phyloP scores from a whole-genome alignment of 768 basidiomycete genomes.

The Boletus bicolor region DNA sequence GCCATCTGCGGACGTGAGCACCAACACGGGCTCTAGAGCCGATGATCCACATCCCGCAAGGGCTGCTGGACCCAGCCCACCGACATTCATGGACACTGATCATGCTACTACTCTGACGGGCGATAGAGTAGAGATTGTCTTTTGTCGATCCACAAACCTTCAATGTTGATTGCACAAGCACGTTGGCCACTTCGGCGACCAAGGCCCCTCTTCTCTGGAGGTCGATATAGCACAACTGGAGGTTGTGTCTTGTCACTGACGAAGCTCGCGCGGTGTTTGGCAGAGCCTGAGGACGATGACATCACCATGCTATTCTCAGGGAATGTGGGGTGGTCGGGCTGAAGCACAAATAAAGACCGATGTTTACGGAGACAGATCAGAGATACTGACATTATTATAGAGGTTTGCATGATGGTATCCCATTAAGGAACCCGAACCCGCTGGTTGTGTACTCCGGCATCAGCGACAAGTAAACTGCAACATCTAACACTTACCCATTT shows the following conservation, averaged over 20 bases:
- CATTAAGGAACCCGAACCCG: background rate
- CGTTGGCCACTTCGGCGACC: background rate
- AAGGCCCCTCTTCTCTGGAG: background rate
- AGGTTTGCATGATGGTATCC: background rate
- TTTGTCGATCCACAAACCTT: constrained; percentile 6
- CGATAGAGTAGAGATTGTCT: background rate
- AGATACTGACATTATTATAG: background rate
- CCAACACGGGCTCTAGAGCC: background rate
- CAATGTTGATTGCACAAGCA: background rate
- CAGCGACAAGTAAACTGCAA: background rate
- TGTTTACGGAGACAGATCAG: background rate
- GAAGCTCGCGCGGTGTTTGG: background rate
- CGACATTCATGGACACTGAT: constrained; percentile 7
- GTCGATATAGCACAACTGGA: background rate
- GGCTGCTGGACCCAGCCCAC: background rate
- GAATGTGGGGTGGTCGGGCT: background rate
- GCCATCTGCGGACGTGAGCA: constrained; percentile 9
- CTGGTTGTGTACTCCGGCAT: background rate
- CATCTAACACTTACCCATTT: background rate
- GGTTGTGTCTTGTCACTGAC: background rate
- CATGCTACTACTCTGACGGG: background rate
- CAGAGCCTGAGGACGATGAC: background rate
- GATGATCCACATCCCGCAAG: constrained; percentile 11
- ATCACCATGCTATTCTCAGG: background rate
- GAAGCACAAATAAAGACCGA: background rate